Evolutionary conservation across 345 rosid genomes (phyloP).

Genomic region (Brassica cretica): DNA sequence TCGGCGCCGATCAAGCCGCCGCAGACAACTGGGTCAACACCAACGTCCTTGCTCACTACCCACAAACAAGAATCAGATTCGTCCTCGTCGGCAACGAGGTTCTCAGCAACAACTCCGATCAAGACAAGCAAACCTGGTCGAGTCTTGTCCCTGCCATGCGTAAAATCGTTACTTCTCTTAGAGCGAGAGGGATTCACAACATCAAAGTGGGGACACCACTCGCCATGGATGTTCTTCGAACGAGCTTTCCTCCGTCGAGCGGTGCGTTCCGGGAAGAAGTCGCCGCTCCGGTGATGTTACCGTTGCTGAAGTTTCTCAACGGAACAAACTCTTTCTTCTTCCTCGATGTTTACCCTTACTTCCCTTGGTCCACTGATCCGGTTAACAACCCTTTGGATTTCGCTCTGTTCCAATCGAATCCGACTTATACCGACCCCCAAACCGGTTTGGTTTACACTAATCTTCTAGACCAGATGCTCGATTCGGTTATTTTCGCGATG

Average conservation of each 20-base stretch:
- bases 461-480: slow-evolving; percentile 82
- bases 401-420: slow-evolving; percentile 52
- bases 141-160: slow-evolving; percentile 73
- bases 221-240: slow-evolving; percentile 63
- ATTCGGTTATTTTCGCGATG: slow-evolving; percentile 61
- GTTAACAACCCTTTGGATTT: slow-evolving; percentile 44
- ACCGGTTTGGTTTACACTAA: slow-evolving; percentile 59
- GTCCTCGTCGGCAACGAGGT: slow-evolving; percentile 70
- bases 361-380: slow-evolving; percentile 63
- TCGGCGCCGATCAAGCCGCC: slow-evolving; percentile 46
- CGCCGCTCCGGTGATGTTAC: slow-evolving; percentile 48
- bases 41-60: slow-evolving; percentile 55
- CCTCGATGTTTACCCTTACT: slow-evolving; percentile 80
- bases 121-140: slow-evolving; percentile 45
- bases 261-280: slow-evolving; percentile 60
- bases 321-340: slow-evolving; percentile 67
- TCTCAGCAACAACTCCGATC: slow-evolving; percentile 53
- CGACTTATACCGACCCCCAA: slow-evolving; percentile 53
- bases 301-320: slow-evolving; percentile 63
- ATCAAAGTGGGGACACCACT: slow-evolving; percentile 74
- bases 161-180: slow-evolving; percentile 47
- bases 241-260: slow-evolving; percentile 69
- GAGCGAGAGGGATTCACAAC: slow-evolving; percentile 43
- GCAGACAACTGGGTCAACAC: slow-evolving; percentile 54
- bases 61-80: slow-evolving; percentile 53